phyloP scores from a whole-genome alignment of 1,284 basidiomycete species.

The Xerocomus amazonicus region DNA sequence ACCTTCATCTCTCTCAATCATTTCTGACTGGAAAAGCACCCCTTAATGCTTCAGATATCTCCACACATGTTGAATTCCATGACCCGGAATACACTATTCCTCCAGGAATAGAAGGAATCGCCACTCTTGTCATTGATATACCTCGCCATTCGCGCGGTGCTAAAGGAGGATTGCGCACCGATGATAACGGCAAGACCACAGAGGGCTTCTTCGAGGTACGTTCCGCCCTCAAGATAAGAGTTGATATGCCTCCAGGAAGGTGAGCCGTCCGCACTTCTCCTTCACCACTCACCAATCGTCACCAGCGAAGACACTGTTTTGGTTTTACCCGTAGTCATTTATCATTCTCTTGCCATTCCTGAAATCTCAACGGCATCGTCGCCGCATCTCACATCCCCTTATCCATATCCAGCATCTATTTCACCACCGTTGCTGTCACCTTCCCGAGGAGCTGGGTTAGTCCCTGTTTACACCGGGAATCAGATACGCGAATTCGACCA shows the following conservation, averaged over 20 bases:
- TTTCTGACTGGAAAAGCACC: slow-evolving; percentile 41
- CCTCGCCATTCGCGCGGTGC: slow-evolving; percentile 60
- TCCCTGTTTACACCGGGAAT: slow-evolving; percentile 10
- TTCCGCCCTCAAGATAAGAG: slow-evolving; percentile 23
- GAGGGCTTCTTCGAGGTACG: slow-evolving; percentile 62
- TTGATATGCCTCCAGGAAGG: slow-evolving; percentile 31
- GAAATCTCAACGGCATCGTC: slow-evolving; percentile 32
- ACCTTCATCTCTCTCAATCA: slow-evolving; percentile 51
- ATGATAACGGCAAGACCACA: slow-evolving; percentile 37
- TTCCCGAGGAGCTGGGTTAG: slow-evolving; percentile 8
- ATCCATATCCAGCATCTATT: slow-evolving; percentile 21
- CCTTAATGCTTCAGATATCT: slow-evolving; percentile 55
- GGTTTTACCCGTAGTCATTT: slow-evolving; percentile 58
- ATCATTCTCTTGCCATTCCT: slow-evolving; percentile 56
- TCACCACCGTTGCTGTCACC: slow-evolving; percentile 23
- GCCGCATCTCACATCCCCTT: slow-evolving; percentile 12
- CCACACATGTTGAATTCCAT: slow-evolving; percentile 64
- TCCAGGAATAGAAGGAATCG: slow-evolving; percentile 70
- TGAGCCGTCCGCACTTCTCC: slow-evolving; percentile 12
- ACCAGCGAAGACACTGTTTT: slow-evolving; percentile 65
- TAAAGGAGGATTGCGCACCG: slow-evolving; percentile 46
- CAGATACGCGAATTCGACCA: slow-evolving; percentile 9
- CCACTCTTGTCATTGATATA: slow-evolving; percentile 70
- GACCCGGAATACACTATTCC: slow-evolving; percentile 68
- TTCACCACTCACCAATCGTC: slow-evolving; percentile 11